Evolutionary conservation across 768 basidiomycete genomes (phyloP), one percentile per base, ranked within the genome.

Genomic region (Auricularia sp.): DNA sequence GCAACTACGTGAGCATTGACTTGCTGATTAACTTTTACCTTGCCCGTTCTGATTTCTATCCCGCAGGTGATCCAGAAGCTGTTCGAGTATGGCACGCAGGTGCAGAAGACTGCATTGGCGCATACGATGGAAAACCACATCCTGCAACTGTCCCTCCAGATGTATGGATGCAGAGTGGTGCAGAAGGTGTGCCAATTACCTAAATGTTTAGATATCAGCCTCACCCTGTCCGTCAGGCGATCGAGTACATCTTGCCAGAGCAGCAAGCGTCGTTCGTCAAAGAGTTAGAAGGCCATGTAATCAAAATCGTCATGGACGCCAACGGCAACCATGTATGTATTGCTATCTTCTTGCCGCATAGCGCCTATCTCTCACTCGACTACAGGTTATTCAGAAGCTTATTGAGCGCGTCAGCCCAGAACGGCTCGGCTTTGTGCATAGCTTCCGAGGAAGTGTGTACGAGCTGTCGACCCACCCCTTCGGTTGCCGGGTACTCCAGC

Each of bases 91-190:
- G 93, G 95, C 24, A 87, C 86, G 7, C 82, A 83, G 66, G 75
- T 79, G 6, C 94, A 98, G 73, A 89, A 87, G 71, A 82, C 82
- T 7, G 76, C 81, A 24, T 78, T 98, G 56, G 87, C 84, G 1
- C 81, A 77, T 62, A 79, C 83, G 7, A 88, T 99, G 82, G 87
- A 92, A 71, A 86, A 86, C 0, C 86, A 89, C 70, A 80, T 94
- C 42, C 77, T 93, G 3, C 77, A 82, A 16, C 78, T 98, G 63
- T 90, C 94, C 10, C 77, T 90, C 64, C 91, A 98, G 72, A 92
- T 95, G 83, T 98, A 98, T 74, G 96, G 95, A 3, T 99, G 96
- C 75, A 85, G 96, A 14, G 94, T 98, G 6, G 88, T 95, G 21
- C 94, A 96, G 74, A 94, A 94, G 87, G 92, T 91, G 67, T 13